Percentiles rank a stretch among this genome's conserved stretches.
Evolutionary conservation across 345 rosid genomes (phyloP).

Genomic region (Aquilaria sinensis): DNA sequence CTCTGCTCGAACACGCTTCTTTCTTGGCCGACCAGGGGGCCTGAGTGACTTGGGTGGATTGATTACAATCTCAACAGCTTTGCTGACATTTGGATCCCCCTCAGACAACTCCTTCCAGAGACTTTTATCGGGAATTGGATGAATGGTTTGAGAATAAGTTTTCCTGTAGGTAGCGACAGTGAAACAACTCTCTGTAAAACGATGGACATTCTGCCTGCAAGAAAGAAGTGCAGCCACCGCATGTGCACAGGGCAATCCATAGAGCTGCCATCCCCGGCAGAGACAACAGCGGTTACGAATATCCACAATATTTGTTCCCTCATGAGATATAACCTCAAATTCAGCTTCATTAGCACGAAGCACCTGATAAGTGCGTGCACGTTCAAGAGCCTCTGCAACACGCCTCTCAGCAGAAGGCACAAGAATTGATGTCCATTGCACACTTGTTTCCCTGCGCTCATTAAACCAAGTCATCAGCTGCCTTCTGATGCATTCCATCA

Average conservation of each 20-base stretch:
- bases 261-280: constrained; percentile 95
- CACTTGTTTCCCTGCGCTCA: constrained; percentile 82
- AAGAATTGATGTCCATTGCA: constrained; percentile 94
- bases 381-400: constrained; percentile 85
- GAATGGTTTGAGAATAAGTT: constrained; percentile 93
- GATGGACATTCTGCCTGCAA: constrained; percentile 96
- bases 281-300: constrained; percentile 89
- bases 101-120: constrained; percentile 82
- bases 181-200: constrained; percentile 93
- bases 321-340: constrained; percentile 91
- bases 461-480: constrained; percentile 99
- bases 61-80: constrained; percentile 40
- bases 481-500: constrained; percentile 98
- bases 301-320: constrained; percentile 86
- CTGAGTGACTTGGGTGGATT: constrained; percentile 86
- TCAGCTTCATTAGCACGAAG: constrained; percentile 93
- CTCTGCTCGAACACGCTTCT: constrained; percentile 89
- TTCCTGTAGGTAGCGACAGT: constrained; percentile 90
- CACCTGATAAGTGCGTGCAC: constrained; percentile 82
- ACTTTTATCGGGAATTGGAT: constrained; percentile 91
- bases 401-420: constrained; percentile 91
- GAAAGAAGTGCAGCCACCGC: constrained; percentile 97
- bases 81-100: constrained; percentile 49
- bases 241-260: constrained; percentile 93
- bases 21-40: constrained; percentile 93